Evolutionary conservation across 305 asterid genomes (phyloP).

Genomic region (Fraxinus sp.): DNA sequence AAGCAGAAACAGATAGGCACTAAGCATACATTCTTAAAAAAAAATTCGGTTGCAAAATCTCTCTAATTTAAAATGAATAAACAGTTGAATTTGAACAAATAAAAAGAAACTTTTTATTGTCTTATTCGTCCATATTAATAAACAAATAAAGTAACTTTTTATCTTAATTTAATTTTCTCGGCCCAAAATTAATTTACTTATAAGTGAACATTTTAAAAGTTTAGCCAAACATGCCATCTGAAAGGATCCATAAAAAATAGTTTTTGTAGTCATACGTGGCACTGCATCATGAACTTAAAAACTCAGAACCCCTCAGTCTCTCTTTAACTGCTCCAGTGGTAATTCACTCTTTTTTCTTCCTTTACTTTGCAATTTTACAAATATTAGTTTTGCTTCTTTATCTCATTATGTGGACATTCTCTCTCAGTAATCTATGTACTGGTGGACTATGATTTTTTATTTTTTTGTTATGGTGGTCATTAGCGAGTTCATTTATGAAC

Average conservation of each 20-base stretch:
- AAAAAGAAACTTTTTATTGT: too few relatives aligned
- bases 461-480: background rate
- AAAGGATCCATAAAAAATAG: background rate
- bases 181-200: too few relatives aligned
- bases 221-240: too few relatives aligned
- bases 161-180: too few relatives aligned
- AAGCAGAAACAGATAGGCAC: too few relatives aligned
- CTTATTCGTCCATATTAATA: too few relatives aligned
- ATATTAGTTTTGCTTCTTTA: background rate
- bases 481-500: background rate
- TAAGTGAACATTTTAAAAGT: too few relatives aligned
- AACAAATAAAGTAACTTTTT: too few relatives aligned
- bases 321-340: background rate
- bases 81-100: too few relatives aligned
- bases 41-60: too few relatives aligned
- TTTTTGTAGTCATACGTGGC: background rate
- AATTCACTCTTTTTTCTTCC: background rate
- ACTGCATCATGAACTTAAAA: background rate
- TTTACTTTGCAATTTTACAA: background rate
- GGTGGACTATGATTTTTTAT: background rate
- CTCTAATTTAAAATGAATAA: too few relatives aligned
- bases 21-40: too few relatives aligned
- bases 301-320: background rate
- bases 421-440: background rate
- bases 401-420: background rate